Base-by-base conservation (phyloP, 2,329 filamentous ascomycete species). In the Diaporthe citri region DNA sequence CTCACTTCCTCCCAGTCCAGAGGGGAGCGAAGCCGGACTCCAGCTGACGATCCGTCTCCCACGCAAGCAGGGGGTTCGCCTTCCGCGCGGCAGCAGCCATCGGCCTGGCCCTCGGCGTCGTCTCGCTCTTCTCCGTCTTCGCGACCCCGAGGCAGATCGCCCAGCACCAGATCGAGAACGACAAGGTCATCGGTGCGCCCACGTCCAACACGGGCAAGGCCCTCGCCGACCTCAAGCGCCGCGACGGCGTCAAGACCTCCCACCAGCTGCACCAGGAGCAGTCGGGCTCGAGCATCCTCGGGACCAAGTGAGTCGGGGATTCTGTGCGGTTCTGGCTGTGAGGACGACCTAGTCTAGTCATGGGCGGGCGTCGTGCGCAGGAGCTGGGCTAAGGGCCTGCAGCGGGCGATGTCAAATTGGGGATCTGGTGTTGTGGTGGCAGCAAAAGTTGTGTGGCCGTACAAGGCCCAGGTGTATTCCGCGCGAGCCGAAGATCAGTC, bases 101-200 rank as follows among this genome's bases (percentile, higher is more conserved):
- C 34, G 70, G 60, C 22, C 34, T 73, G 4, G 59, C 17, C 34
- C 41, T 73, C 15, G 70, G 74, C 39, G 20, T 39, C 41, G 34
- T 72, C 25, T 51, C 52, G 15, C 9, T 73, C 52, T 72, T 55
- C 70, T 66, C 60, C 52, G n/a, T 31, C 41, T 75, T 75, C 13
- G 69, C 57, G 20, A 28, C 34, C n/a, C 74, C 74, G 8, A 46
- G 74, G 12, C 55, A 67, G 69, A 75, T 72, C 12, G 73, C 73
- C 34, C 52, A 72, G 20, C 66, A 73, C 34, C 74, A 73, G 70
- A 73, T 73, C 60, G 74, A 75, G 2, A 75, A 75, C 52, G 74
- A 73, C 36, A 73, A 64, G 15, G 70, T 73, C 9, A 62, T 75
- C 20, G 74, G 74, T 20, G 74, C 51, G 2, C 70, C 74, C 3